Conservation (phyloP, 257 asterid genomes). For the Petunia secreta region DNA sequence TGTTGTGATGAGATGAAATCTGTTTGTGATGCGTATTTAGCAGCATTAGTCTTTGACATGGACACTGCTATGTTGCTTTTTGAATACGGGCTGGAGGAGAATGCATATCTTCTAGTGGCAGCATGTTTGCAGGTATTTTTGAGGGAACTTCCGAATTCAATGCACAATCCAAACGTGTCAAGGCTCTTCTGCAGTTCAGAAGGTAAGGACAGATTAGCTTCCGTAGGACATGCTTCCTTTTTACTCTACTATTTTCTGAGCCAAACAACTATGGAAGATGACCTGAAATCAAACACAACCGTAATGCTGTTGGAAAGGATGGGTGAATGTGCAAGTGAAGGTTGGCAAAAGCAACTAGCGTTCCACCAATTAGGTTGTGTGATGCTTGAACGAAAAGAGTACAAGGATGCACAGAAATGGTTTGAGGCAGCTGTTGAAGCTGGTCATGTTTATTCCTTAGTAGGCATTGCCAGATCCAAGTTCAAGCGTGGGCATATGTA, state of each 20-base stretch:
- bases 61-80: slow-evolving; percentile 65
- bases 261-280: slow-evolving; percentile 83
- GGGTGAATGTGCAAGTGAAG: slow-evolving; percentile 73
- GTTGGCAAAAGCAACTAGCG: slow-evolving; percentile 83
- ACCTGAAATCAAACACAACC: slow-evolving; percentile 72
- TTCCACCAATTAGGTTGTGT: slow-evolving; percentile 92
- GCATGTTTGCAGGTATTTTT: slow-evolving; percentile 92
- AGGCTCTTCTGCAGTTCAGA: slow-evolving; percentile 70
- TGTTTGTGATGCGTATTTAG: slow-evolving; percentile 71
- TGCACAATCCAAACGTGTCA: slow-evolving; percentile 62
- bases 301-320: slow-evolving; percentile 85
- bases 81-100: slow-evolving; percentile 82
- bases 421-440: slow-evolving; percentile 68
- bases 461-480: slow-evolving; percentile 78
- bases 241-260: slow-evolving; percentile 74
- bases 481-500: slow-evolving; percentile 89
- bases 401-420: slow-evolving; percentile 92
- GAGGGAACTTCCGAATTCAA: slow-evolving; percentile 78
- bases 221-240: slow-evolving; percentile 82
- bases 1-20: slow-evolving; percentile 89
- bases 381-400: slow-evolving; percentile 89
- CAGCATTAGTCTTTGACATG: slow-evolving; percentile 68
- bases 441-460: slow-evolving; percentile 83
- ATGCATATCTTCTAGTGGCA: slow-evolving; percentile 81
- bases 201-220: slow-evolving; percentile 59